Evolutionary conservation across 78 protist genomes (phyloP).

Genomic region (Polysphondylium violaceum): DNA sequence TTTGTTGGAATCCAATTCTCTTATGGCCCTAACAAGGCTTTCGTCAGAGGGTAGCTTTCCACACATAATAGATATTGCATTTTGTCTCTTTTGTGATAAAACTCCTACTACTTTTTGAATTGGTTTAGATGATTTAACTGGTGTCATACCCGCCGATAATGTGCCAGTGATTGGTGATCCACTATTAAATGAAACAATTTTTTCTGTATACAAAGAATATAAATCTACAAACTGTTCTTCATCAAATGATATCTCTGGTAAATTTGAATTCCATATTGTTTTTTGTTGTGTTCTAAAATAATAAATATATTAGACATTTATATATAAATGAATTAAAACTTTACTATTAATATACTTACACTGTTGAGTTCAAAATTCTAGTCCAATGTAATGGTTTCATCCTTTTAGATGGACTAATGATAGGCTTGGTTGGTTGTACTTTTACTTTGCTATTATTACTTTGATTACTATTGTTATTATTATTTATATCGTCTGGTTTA

Average conservation of each 20-base stretch:
- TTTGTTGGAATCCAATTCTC: conserved; percentile 38
- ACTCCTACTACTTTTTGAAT: conserved; percentile 65
- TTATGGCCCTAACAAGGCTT: conserved; percentile 29
- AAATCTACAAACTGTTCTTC: conserved; percentile 73
- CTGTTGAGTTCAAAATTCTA: conserved; percentile 22
- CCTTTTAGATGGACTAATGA: conserved; percentile 49
- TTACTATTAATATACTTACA: neutral
- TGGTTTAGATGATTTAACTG: conserved; percentile 28
- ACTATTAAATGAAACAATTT: conserved; percentile 25
- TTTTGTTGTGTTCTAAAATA: conserved; percentile 10
- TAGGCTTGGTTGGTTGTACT: conserved; percentile 46
- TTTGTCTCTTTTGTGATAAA: conserved; percentile 51
- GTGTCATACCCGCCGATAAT: neutral
- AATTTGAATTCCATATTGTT: conserved; percentile 50
- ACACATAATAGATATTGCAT: conserved; percentile 72
- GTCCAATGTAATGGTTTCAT: conserved; percentile 84
- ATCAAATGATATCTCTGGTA: conserved; percentile 57
- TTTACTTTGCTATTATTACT: neutral
- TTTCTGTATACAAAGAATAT: conserved; percentile 69
- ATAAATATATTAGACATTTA: neutral
- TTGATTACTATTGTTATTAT: neutral
- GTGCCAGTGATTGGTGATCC: conserved; percentile 36
- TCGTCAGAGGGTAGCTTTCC: conserved; percentile 61
- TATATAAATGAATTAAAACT: neutral
- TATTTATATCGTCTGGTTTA: neutral